phyloP scores from a whole-genome alignment of 208 protist species.

The Trypanosoma grayi region DNA sequence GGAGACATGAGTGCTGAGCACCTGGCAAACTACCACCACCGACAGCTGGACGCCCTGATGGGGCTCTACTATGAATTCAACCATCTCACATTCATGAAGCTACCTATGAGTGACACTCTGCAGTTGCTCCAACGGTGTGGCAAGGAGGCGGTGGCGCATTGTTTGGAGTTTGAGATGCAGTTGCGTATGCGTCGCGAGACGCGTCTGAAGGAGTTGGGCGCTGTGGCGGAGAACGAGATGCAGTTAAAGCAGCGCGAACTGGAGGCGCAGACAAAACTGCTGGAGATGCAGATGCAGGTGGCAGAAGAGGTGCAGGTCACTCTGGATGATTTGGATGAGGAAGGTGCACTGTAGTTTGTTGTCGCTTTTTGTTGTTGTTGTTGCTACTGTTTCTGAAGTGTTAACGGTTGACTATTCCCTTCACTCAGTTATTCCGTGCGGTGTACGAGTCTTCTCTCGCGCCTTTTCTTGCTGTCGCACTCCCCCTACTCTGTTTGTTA shows the following conservation, averaged over 20 bases:
- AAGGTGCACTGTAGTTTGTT: no score
- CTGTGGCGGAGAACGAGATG: conserved; percentile 37
- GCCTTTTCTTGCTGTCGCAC: no score
- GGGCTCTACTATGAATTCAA: conserved; percentile 88
- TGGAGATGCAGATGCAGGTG: conserved; percentile 26
- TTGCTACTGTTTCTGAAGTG: no score
- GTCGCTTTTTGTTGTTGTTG: not conserved
- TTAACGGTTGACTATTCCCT: no score
- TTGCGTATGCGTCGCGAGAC: conserved; percentile 43
- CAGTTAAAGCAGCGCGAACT: conserved; percentile 33
- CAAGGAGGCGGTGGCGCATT: conserved; percentile 65
- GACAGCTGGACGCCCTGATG: conserved; percentile 71
- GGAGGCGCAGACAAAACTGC: conserved; percentile 12
- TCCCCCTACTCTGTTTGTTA: no score
- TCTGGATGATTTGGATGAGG: conserved; percentile 11
- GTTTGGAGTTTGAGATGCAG: conserved; percentile 75
- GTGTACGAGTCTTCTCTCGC: no score
- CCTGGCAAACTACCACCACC: conserved; percentile 63
- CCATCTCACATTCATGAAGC: conserved; percentile 79
- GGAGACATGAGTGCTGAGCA: conserved; percentile 16
- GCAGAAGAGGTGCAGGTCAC: conserved; percentile 33
- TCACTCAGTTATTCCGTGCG: no score
- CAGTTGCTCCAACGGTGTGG: conserved; percentile 74
- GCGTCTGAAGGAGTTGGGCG: conserved; percentile 41
- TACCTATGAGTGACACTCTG: conserved; percentile 80